Base-by-base conservation (phyloP, 345 rosid species). In the Salix purpurea region DNA sequence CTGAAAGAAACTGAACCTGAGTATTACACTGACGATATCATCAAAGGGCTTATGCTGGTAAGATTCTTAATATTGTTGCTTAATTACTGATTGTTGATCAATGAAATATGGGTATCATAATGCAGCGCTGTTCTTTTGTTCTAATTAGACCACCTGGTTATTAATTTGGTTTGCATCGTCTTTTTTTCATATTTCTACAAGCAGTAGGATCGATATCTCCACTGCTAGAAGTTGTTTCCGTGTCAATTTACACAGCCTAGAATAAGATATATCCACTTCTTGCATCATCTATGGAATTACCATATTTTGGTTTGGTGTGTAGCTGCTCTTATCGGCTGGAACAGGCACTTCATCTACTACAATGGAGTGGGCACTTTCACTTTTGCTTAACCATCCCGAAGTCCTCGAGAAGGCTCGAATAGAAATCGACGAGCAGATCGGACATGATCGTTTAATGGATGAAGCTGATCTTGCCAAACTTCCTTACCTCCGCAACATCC, bases 1-100 rank as follows among this genome's bases (percentile, higher is more conserved):
- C 68, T 80, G 79, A 91, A 84, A 77, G 85, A 86, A 76, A 69
- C 83, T 2, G 90, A 85, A 52, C 89, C 97, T 3, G 87, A 82
- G 70, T 72, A 70, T 36, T 89, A 82, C 77, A 81, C 40, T 6
- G 93, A 92, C 61, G 83, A 75, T n/a, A 84, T 82, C 65, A 86
- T 90, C 86, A 84, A 75, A 74, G 86, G 87, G 76, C 39, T 86
- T 44, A 56, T 83, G 80, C 67, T 75, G 64, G 90, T 87, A 83
- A 84, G 84, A n/a, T 14, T 40, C 11, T 42, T 42, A 42, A 42
- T 12, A 12, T 9, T 42, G 46, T 42, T 42, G 12, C 46, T 42
- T 42, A 8, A 11, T 42, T 42, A 42, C 13, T 37, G 46, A 42
- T 9, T 42, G 1, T 0, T 42, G 46, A 10, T 42, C 46, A 42